A percentile compares a stretch with the other conserved stretches of the same genome.
Conservation (phyloP, 2,329 filamentous ascomycete species). For the Clarireedia monteithiana region DNA sequence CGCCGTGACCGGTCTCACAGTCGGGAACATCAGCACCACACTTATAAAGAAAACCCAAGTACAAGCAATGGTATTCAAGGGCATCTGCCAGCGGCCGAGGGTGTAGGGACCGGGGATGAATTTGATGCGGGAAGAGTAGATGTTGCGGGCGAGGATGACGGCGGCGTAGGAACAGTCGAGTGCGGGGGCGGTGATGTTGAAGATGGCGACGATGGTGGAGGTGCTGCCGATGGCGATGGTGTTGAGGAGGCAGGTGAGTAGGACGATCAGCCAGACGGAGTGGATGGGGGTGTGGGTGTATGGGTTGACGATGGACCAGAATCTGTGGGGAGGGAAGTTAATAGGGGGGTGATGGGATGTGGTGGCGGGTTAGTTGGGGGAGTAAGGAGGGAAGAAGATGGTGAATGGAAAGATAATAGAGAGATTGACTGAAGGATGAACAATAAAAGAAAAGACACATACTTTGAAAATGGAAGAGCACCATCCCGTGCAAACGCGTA, state of each 20-base stretch:
- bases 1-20: slow-evolving; percentile 37
- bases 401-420: neutral
- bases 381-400: neutral
- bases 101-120: slow-evolving; percentile 43
- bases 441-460: slow-evolving; percentile 12
- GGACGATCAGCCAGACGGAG: slow-evolving; percentile 55
- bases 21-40: slow-evolving; percentile 48
- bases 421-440: no score
- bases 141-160: slow-evolving; percentile 42
- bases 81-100: slow-evolving; percentile 46
- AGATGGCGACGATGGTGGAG: slow-evolving; percentile 44
- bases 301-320: slow-evolving; percentile 44
- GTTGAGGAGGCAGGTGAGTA: slow-evolving; percentile 45
- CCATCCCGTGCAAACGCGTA: slow-evolving; percentile 54
- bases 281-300: slow-evolving; percentile 52
- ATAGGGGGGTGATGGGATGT: neutral
- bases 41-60: slow-evolving; percentile 56
- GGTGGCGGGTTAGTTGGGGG: neutral
- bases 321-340: slow-evolving; percentile 27
- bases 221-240: slow-evolving; percentile 44
- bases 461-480: slow-evolving; percentile 52
- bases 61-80: slow-evolving; percentile 48
- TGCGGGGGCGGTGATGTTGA: slow-evolving; percentile 44
- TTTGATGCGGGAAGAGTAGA: slow-evolving; percentile 18
- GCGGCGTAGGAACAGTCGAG: slow-evolving; percentile 48